These are phyloP conservation scores for Globisporangium spinosum DNA, from an alignment of 352 stramenopile genomes.

Conservation along the genomic window DNA sequence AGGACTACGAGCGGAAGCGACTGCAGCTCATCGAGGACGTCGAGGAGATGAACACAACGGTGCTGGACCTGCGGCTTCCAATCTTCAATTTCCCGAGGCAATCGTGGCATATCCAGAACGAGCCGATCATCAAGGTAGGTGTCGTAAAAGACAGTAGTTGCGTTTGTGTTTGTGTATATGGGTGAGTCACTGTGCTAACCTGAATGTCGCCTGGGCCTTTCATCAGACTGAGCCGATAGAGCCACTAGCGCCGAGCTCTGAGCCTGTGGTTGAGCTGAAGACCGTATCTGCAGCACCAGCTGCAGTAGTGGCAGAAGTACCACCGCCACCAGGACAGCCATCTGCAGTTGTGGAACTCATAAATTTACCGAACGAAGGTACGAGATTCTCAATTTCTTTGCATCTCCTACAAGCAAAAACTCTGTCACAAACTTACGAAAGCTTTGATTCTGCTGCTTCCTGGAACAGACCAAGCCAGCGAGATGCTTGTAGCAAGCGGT, in stretches of 20 bases:
- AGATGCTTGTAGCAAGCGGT: background rate
- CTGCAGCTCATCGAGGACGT: constrained; percentile 23
- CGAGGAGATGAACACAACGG: constrained; percentile 29
- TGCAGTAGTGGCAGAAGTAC: background rate
- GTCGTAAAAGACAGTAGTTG: background rate
- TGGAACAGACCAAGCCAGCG: background rate
- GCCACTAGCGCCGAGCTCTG: background rate
- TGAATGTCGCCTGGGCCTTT: background rate
- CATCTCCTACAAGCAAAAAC: background rate
- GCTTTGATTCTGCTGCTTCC: background rate
- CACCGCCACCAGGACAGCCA: background rate
- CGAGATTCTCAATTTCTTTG: background rate
- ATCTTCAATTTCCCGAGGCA: constrained; percentile 41
- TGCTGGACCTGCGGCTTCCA: constrained; percentile 24
- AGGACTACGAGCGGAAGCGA: constrained; percentile 25
- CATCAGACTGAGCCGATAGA: constrained; percentile 4
- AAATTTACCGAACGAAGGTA: background rate
- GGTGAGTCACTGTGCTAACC: background rate
- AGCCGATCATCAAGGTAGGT: constrained; percentile 33
- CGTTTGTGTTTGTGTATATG: background rate
- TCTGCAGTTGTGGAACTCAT: background rate
- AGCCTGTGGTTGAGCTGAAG: background rate
- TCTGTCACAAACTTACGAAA: background rate
- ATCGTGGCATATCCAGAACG: constrained; percentile 30
- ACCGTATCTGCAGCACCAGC: background rate